Evolutionary conservation across 164 flowering plant genomes (phyloP), one percentile per base, ranked within the genome.

Genomic region (Vitis labrusca): DNA sequence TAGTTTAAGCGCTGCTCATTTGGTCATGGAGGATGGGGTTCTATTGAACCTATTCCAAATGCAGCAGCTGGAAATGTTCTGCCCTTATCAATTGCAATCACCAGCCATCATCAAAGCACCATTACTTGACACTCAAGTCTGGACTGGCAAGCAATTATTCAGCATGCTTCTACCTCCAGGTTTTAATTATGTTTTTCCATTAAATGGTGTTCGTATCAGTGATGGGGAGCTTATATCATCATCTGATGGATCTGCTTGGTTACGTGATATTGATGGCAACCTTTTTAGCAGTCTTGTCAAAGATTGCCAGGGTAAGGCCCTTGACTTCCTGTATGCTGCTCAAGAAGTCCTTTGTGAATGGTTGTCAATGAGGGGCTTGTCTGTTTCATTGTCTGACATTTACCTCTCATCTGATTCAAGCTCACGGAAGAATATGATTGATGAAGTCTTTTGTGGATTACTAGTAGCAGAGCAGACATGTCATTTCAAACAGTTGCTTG

Each of bases 281-380:
- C 70, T 96, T 29, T 86, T 85, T 51, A 71, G 81, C 8, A 65
- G 72, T 50, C 85, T 96, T 17, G 61, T 85, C 2, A 78, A 77
- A 50, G 75, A 78, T 49, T 77, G 73, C 44, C 74, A 69, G 47
- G 77, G 70, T 52, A 66, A 73, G 65, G 63, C 73, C 68, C 84
- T 91, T 57, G 87, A 86, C 64, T 77, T 82, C 61, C 71, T 93
- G 29, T 71, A 69, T 79, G 64, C 76, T 67, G 86, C 92, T 37
- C 98, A 96, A 73, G 84, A 85, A 64, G 83, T 89, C 70, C 86
- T 92, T 50, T 87, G 93, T 69, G 97, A 92, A 76, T 96, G 97
- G 98, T 73, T 92, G 73, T 83, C 89, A 14, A 74, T 69, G 81
- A 83, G 91, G 76, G 98, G 98, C 16, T 77, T 93, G 9, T 92